Base-by-base conservation (phyloP, 2,329 filamentous ascomycete genomes). In the Bipolaris zeicola region DNA sequence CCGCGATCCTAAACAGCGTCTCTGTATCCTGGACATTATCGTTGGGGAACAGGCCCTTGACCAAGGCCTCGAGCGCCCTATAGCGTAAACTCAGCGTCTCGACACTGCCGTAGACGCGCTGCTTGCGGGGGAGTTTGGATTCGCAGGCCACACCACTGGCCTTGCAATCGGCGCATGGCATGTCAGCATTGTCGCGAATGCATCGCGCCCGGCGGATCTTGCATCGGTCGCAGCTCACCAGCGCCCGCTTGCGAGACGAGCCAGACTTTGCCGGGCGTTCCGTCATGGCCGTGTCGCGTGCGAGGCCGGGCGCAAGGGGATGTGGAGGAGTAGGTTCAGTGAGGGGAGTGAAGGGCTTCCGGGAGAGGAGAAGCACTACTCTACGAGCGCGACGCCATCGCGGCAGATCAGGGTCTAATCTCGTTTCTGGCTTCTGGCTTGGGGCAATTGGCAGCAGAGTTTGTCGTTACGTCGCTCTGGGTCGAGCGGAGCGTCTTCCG, bases 31-130 rank as follows among this genome's bases (percentile, higher is more conserved):
- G 73, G 2, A 74, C 68, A 52, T 79, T 76, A 34, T 76, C 67
- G 14, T 77, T 60, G 3, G 78, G 77, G 44, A 78, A 79, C 1
- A 80, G 53, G 0, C 77, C 78, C 47, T 77, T 75, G 39, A 80
- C 71, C 41, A 80, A 45, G 14, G 77, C 71, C 59, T 80, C 77
- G 10, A 80, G 69, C 2, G 78, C 77, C 41, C 79, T 69, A 57
- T 78, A 80, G 26, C 78, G 70, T 28, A 77, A 66, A 45, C 77
- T 79, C 41, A 80, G 65, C n/a, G 77, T 79, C 57, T 80, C 79
- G 6, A 79, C 76, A 55, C 78, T 80, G 14, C 79, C 79, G 52
- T 80, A 80, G 10, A 80, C 77, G 33, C 79, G 67, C 37, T 78
- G 77, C 59, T 80, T 80, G 22, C 79, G 73, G 5, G 79, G 78